Percentiles rank a stretch among this genome's conserved stretches.
Evolutionary conservation across 73 alveolate species (phyloP).

Genomic region (Paramecium octaurelia): DNA sequence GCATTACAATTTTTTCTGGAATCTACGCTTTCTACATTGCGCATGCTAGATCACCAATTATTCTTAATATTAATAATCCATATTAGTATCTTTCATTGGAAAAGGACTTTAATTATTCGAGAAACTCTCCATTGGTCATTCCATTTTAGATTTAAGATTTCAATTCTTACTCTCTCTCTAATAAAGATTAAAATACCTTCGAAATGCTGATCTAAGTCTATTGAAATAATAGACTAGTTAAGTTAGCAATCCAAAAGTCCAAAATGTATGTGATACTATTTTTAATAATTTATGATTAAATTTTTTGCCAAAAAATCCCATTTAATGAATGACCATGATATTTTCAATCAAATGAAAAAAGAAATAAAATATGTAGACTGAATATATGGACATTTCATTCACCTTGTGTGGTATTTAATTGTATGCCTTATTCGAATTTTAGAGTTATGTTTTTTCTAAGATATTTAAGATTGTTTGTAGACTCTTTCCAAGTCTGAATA

Average conservation of each 20-base stretch:
- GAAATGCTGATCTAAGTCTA: neutral
- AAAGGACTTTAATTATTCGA: neutral
- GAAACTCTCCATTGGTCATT: constrained; percentile 8
- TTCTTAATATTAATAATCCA: neutral
- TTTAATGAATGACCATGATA: constrained; percentile 28
- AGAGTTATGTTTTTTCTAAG: neutral
- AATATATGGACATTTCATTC: constrained; percentile 27
- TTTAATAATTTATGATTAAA: constrained; percentile 34
- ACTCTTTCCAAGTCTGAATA: neutral
- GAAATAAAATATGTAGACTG: neutral
- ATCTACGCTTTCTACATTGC: constrained; percentile 15
- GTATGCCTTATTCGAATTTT: neutral
- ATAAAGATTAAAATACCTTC: neutral
- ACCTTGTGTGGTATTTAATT: neutral
- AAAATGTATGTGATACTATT: constrained; percentile 22
- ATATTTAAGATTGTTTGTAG: neutral
- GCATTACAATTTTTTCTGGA: constrained; percentile 22
- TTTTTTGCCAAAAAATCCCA: constrained; percentile 1
- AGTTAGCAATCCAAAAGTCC: constrained; percentile 12
- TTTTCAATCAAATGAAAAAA: constrained; percentile 18
- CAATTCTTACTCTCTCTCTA: constrained; percentile 19
- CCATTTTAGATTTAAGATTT: neutral
- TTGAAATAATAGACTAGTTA: neutral
- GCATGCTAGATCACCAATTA: constrained; percentile 20
- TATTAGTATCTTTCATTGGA: constrained; percentile 1